Evolutionary conservation across 225 moss, liverwort and hornwort species (phyloP), one percentile per base, ranked within the genome.

Genomic region (Anthoceros angustus): DNA sequence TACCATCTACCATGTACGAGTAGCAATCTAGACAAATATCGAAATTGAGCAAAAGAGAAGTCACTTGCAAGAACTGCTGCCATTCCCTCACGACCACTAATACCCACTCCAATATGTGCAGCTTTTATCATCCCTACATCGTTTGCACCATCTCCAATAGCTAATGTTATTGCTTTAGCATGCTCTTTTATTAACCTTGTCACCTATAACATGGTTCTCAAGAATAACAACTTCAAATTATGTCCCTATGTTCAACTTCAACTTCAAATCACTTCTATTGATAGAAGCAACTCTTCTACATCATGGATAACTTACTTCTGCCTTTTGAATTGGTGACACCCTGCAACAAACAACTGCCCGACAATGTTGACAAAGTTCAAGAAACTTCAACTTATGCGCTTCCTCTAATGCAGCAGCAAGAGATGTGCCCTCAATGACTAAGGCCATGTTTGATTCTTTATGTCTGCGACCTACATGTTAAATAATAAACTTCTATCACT

Each of bases 81-180:
- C 65, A 80, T 81, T 43, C 95, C 95, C 79, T 98, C 95, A 70
- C 68, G 78, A 23, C 91, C 91, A 61, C 88, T 88, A 32, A 98
- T 89, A 1, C 95, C 95, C 2, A 98, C 84, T 60, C 95, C 95
- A 76, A 98, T 87, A 76, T 98, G 95, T 15, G 95, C 91, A 2
- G 66, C 73, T 80, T 84, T 87, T 41, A 98, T 87, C 95, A 98
- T 98, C n/a, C 91, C 91, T 7, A 92, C 87, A 42, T 98, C 95
- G 61, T 98, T 98, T 43, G 95, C 95, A 40, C 95, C 95, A 70
- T 98, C 95, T 62, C 95, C 95, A 42, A 98, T 86, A 9, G 95
- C 91, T 49, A 98, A 66, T 0, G 82, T 80, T 5, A 98, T 75
- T 0, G 63, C 80, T 11, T 77, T 75, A 62, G 82, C 88, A 40